Base-by-base conservation (phyloP, 1,139 yeast genomes). In the Zygoascus meyerae region DNA sequence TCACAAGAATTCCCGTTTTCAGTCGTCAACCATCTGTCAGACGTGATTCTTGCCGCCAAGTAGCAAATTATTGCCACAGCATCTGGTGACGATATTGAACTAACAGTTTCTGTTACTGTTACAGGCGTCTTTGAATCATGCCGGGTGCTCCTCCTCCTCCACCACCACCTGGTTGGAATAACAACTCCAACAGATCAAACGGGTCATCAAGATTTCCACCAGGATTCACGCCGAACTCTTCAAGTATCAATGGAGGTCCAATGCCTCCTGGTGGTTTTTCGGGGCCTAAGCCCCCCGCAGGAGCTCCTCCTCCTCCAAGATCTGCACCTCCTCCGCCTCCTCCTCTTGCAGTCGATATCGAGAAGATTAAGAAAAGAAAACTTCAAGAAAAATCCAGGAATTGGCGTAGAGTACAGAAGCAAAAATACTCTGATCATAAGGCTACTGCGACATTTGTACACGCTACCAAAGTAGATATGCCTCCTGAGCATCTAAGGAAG, bases 401-500 rank as follows among this genome's bases (percentile, higher is more conserved):
- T 58, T 86, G 95, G 95, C 69, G 74, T n/a, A 77, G 73, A 47
- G 47, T 75, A 1, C 95, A 85, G 56, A 83, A 81, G 61, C 66
- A 63, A 43, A 68, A 86, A 52, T 80, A 62, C 55, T 59, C 62
- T 45, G 67, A 66, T 50, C 59, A 67, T 45, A 70, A 77, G 7
- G 56, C 58, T 28, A 63, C 66, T 29, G 66, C 67, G 1, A 69
- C 72, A 2, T 66, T 69, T 49, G 79, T 79, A 3, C 79, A 73
- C 46, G 74, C 86, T 0, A 74, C 76, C 8, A 86, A 86, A 58
- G 78, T 81, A 2, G 90, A 86, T 55, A 83, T 90, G 92, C 97
- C 97, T 0, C 95, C 96, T 0, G 96, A 90, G 60, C 97, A 90
- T 68, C 68, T 92, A 37, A 74, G 98, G 35, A 87, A 86, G 62